Conservation (phyloP, 1,139 yeast genomes). For the Arxiozyma slooffiae region DNA sequence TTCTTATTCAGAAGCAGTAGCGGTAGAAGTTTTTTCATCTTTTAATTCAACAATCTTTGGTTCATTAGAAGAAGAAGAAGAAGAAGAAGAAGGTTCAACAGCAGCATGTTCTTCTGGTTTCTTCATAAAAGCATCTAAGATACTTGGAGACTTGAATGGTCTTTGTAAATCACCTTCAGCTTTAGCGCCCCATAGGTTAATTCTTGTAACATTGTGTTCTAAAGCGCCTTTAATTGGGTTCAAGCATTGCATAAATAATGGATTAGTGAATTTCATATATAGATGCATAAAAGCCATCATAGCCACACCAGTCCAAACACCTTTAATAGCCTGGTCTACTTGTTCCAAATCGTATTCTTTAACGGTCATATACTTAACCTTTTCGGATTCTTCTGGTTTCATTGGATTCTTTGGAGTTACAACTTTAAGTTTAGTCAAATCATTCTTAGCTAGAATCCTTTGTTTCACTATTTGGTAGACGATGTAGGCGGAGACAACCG, state of each 20-base stretch:
- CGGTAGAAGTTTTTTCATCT: conserved; percentile 3
- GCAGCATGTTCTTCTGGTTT: conserved; percentile 3
- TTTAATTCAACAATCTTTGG: conserved; percentile 9
- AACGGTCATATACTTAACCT: conserved; percentile 77
- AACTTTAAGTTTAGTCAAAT: conserved; percentile 83
- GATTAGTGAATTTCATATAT: conserved; percentile 96
- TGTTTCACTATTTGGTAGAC: conserved; percentile 57
- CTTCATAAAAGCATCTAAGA: conserved; percentile 51
- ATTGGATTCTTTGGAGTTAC: conserved; percentile 79
- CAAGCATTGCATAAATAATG: conserved; percentile 88
- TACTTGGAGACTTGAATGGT: conserved; percentile 86
- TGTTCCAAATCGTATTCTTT: conserved; percentile 91
- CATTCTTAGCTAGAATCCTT: conserved; percentile 66
- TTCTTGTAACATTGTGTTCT: conserved; percentile 85
- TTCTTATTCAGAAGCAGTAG: conserved; percentile 66
- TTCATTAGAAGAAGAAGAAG: conserved; percentile 56
- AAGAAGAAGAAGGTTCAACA: conserved; percentile 48
- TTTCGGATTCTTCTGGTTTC: conserved; percentile 49
- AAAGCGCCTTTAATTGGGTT: conserved; percentile 83
- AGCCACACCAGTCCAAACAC: conserved; percentile 81
- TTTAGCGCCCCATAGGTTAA: conserved; percentile 75
- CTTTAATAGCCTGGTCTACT: conserved; percentile 66
- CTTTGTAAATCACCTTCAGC: conserved; percentile 91
- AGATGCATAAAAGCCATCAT: conserved; percentile 99
- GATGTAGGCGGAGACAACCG: conserved; percentile 56